phyloP scores from a whole-genome alignment of 2,329 filamentous ascomycete genomes.

The Myriosclerotinia curreyana region DNA sequence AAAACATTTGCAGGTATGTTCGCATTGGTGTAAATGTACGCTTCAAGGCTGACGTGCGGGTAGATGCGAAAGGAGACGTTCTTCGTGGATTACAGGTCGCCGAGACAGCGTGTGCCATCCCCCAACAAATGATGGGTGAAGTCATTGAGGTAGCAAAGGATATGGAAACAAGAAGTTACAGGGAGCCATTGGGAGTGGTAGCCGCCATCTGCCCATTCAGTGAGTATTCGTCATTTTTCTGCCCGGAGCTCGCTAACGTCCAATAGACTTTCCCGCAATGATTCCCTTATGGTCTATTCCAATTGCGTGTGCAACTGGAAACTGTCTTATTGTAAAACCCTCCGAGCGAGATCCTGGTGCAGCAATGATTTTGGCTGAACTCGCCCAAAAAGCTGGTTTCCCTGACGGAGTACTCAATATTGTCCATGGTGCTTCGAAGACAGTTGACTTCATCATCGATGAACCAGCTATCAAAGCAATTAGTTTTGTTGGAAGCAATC shows the following conservation, averaged over 20 bases:
- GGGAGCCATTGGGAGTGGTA: conserved; percentile 76
- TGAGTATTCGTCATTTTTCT: conserved; percentile 43
- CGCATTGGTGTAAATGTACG: background rate
- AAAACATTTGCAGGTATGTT: conserved; percentile 67
- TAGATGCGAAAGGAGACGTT: conserved; percentile 76
- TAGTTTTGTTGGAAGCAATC: conserved; percentile 83
- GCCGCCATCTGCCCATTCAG: conserved; percentile 86
- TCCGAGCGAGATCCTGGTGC: conserved; percentile 83
- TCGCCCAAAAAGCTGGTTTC: conserved; percentile 76
- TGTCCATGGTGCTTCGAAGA: conserved; percentile 74
- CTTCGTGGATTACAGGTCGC: conserved; percentile 80
- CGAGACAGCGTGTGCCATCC: conserved; percentile 76
- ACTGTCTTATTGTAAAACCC: conserved; percentile 81
- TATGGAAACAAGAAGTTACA: conserved; percentile 83
- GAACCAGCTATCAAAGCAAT: conserved; percentile 83
- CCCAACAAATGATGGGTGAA: conserved; percentile 79
- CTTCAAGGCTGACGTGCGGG: conserved; percentile 2
- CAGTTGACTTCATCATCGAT: conserved; percentile 84
- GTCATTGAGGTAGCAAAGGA: conserved; percentile 83
- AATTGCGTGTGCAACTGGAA: conserved; percentile 78
- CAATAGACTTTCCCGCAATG: conserved; percentile 80
- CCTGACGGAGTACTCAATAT: conserved; percentile 80
- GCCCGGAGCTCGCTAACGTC: background rate
- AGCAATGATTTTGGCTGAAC: conserved; percentile 79
- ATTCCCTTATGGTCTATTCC: conserved; percentile 90